Conservation (phyloP, 768 basidiomycete species). For the Leccinum longicurvipes region DNA sequence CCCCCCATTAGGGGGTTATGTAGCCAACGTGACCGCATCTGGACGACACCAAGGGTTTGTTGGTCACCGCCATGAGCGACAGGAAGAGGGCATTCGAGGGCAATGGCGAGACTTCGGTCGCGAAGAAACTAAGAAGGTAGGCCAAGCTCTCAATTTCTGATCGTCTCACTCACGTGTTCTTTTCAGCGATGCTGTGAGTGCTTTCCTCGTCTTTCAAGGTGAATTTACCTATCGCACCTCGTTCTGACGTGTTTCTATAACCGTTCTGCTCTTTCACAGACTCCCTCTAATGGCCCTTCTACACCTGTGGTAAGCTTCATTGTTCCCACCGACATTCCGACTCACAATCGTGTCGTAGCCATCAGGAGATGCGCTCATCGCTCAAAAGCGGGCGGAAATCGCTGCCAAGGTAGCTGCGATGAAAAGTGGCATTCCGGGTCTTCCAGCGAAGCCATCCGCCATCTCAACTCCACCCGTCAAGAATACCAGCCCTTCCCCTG, state of each 20-base stretch:
- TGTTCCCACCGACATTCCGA: background rate
- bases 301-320: constrained; percentile 42
- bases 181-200: constrained; percentile 66
- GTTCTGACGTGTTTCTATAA: constrained; percentile 70
- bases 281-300: constrained; percentile 42
- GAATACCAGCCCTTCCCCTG: constrained; percentile 34
- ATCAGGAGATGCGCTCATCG: constrained; percentile 64
- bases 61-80: constrained; percentile 53
- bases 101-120: constrained; percentile 42
- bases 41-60: constrained; percentile 2
- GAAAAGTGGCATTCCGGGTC: constrained; percentile 41
- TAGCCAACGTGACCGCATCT: background rate
- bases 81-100: constrained; percentile 61
- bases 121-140: constrained; percentile 70
- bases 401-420: constrained; percentile 82
- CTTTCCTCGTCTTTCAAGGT: constrained; percentile 55
- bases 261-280: constrained; percentile 49
- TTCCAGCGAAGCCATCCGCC: constrained; percentile 27
- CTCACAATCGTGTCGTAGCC: constrained; percentile 31
- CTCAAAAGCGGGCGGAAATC: constrained; percentile 81
- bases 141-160: constrained; percentile 16
- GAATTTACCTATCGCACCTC: constrained; percentile 54
- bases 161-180: constrained; percentile 11
- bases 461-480: constrained; percentile 19
- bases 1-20: constrained; percentile 21